These are phyloP conservation scores for Colletotrichum sidae DNA, from an alignment of 2,329 filamentous ascomycete species.

Conservation along the genomic window DNA sequence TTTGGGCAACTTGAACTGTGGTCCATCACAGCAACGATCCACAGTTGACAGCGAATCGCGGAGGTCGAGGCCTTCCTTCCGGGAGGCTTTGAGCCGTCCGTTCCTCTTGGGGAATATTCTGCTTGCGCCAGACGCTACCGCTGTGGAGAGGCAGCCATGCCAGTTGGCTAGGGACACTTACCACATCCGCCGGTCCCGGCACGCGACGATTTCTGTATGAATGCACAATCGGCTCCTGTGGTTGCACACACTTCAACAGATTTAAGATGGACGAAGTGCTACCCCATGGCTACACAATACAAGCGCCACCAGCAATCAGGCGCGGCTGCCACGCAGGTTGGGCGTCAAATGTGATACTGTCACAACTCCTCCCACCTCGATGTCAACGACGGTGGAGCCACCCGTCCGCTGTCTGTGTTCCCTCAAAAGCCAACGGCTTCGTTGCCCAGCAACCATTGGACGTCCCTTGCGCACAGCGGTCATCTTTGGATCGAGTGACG, in stretches of 20 bases:
- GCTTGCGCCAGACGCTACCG: background rate
- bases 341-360: constrained; percentile 25
- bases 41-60: constrained; percentile 44
- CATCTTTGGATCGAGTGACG: constrained; percentile 32
- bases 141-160: background rate
- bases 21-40: constrained; percentile 30
- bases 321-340: background rate
- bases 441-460: constrained; percentile 39
- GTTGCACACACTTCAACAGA: background rate
- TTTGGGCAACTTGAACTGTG: constrained; percentile 18
- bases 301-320: background rate
- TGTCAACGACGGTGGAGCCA: background rate
- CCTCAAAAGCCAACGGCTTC: constrained; percentile 9
- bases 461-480: constrained; percentile 30
- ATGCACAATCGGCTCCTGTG: no score
- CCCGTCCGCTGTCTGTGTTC: background rate
- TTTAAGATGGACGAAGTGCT: background rate
- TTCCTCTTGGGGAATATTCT: constrained; percentile 8
- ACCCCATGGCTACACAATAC: constrained; percentile 9
- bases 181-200: constrained; percentile 11
- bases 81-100: constrained; percentile 10
- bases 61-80: constrained; percentile 25
- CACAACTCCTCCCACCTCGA: background rate
- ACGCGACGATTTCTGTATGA: no score
- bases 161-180: constrained; percentile 1